Conservation (phyloP, 768 basidiomycete species). For the Termitomyces sp. region DNA sequence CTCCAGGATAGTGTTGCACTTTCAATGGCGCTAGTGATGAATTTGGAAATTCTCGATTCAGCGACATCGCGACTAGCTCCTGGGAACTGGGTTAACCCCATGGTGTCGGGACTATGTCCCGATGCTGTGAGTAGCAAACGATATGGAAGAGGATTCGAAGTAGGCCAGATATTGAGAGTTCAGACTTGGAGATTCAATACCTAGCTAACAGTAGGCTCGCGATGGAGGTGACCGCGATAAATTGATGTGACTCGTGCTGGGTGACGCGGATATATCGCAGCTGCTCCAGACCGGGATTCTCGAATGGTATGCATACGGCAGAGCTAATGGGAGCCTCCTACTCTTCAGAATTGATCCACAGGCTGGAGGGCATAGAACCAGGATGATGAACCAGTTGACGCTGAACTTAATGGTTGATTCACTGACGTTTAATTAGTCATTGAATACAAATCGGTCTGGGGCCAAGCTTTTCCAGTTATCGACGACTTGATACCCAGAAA, state of each 20-base stretch:
- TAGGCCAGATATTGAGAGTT: constrained; percentile 1
- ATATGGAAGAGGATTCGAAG: constrained; percentile 41
- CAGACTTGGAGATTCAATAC: neutral
- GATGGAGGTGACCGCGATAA: constrained; percentile 28
- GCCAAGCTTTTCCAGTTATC: constrained; percentile 3
- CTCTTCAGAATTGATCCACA: constrained; percentile 1
- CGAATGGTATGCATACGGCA: constrained; percentile 38
- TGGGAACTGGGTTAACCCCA: constrained; percentile 37
- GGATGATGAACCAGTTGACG: constrained; percentile 8
- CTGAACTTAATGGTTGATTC: neutral
- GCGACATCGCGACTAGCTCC: constrained; percentile 33
- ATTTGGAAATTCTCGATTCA: constrained; percentile 37
- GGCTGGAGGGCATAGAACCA: constrained; percentile 31
- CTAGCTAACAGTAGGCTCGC: constrained; percentile 33
- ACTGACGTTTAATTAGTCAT: neutral
- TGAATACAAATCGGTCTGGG: too few species aligned
- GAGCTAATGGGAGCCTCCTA: constrained; percentile 1
- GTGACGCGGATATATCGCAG: constrained; percentile 31
- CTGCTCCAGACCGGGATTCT: constrained; percentile 32
- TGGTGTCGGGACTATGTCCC: constrained; percentile 38
- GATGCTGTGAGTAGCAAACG: constrained; percentile 36
- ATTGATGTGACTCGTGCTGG: constrained; percentile 34
- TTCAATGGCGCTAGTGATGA: constrained; percentile 40
- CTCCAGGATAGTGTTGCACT: constrained; percentile 37
- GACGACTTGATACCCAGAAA: constrained; percentile 44